Evolutionary conservation across 768 basidiomycete genomes (phyloP).

Genomic region (Trichaptum fuscoviolaceum): DNA sequence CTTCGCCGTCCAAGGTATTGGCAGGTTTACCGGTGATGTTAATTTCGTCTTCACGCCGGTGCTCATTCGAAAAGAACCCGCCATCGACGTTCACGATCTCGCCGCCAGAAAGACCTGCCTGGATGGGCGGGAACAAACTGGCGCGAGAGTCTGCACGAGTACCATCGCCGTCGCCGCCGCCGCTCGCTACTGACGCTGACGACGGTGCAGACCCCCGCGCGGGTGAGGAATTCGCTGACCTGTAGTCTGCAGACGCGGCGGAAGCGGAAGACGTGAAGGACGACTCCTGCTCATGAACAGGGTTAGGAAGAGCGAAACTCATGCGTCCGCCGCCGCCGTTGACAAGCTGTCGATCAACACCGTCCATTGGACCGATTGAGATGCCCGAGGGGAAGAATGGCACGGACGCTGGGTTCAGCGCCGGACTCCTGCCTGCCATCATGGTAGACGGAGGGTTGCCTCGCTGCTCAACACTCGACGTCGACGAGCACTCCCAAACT

Average conservation of each 20-base stretch:
- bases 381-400: conserved; percentile 78
- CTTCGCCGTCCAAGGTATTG: conserved; percentile 3
- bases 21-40: background rate
- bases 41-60: background rate
- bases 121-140: conserved; percentile 11
- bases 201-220: conserved; percentile 29
- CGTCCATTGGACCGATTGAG: conserved; percentile 23
- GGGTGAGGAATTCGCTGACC: conserved; percentile 66
- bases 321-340: conserved; percentile 45
- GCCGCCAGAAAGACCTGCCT: conserved; percentile 30
- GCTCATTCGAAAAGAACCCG: background rate
- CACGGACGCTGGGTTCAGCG: conserved; percentile 76
- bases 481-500: conserved; percentile 23
- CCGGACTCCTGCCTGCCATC: conserved; percentile 69
- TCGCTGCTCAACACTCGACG: conserved; percentile 33
- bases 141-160: conserved; percentile 15
- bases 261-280: conserved; percentile 53
- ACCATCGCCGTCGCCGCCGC: conserved; percentile 20
- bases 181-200: conserved; percentile 23
- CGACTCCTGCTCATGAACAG: conserved; percentile 25
- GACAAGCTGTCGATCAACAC: conserved; percentile 30
- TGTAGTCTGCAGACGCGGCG: conserved; percentile 57
- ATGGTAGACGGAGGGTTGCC: conserved; percentile 27
- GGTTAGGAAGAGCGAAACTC: conserved; percentile 39
- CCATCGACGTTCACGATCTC: conserved; percentile 15